Evolutionary conservation across 805 yeast species (phyloP), one percentile per base, ranked within the genome.

Genomic region (Scheffersomyces stipitis): DNA sequence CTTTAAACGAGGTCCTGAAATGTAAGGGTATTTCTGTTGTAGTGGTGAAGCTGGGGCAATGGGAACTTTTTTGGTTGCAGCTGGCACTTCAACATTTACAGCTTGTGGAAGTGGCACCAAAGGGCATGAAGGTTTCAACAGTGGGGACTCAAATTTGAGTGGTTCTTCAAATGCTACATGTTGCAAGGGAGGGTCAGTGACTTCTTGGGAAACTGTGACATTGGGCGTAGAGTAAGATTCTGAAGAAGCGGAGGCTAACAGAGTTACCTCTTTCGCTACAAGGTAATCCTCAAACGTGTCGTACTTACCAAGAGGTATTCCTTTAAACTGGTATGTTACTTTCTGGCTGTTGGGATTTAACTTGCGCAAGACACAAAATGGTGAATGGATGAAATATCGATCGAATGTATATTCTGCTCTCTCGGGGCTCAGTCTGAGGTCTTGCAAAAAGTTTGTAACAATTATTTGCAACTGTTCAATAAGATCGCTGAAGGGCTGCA

Each of bases 341-440:
- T 40, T 36, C 13, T 45, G 41, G 9, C 37, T 34, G 28, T 41
- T 40, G 4, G 47, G 18, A 27, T 48, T 39, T 1, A 56, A 10
- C 33, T 56, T 46, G 17, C 47, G 39, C 14, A 55, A 12, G 4
- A 54, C 33, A 38, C 66, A 64, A 26, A 51, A 40, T 0, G 69
- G 71, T 9, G 63, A 55, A 42, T 70, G 68, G 6, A 60, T 41
- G 4, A 66, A 32, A 37, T 66, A 66, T 31, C 71, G 45, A 40
- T 69, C 71, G 42, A 62, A 60, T 28, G 63, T 51, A 41, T 69
- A 71, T 31, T 58, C 69, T 1, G 73, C 64, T 46, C 10, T 46
- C 31, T 64, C 66, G n/a, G 24, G 24, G 24, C 7, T 10, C 7
- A 10, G n/a, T n/a, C n/a, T n/a, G n/a, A n/a, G n/a, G n/a, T n/a